A percentile compares a stretch with the other conserved stretches of the same genome.
Conservation (phyloP, 2,329 filamentous ascomycete genomes). For the Samsoniella hepiali region DNA sequence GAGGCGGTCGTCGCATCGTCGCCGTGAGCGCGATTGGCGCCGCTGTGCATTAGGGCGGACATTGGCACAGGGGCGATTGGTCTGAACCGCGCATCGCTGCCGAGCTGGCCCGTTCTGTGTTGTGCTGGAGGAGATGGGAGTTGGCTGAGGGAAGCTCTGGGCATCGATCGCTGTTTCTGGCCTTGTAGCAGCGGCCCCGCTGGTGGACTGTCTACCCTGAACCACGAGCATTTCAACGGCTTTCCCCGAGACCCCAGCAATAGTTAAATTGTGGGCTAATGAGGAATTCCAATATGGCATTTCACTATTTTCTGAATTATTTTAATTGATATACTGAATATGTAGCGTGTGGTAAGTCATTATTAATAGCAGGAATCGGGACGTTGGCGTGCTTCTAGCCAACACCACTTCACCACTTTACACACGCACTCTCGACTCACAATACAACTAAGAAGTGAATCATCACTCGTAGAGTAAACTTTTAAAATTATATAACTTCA, state of each 20-base stretch:
- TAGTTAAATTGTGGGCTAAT: too few species aligned
- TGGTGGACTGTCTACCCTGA: background rate
- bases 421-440: too few species aligned
- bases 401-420: background rate
- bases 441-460: background rate
- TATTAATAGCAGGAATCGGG: too few species aligned
- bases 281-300: too few species aligned
- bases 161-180: background rate
- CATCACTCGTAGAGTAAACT: background rate
- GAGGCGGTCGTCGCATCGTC: conserved; percentile 27
- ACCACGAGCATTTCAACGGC: background rate
- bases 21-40: conserved; percentile 32
- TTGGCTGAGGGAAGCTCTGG: background rate
- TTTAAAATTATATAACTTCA: background rate
- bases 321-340: too few species aligned
- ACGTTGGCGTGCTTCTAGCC: background rate
- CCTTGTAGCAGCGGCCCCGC: background rate
- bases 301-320: too few species aligned
- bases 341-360: too few species aligned
- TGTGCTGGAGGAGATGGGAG: background rate
- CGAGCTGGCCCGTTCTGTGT: conserved; percentile 9
- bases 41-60: conserved; percentile 47
- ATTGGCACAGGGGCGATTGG: conserved; percentile 41
- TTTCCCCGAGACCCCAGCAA: background rate
- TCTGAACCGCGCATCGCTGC: conserved; percentile 43